These are phyloP conservation scores for Stemphylium vesicarium DNA, from an alignment of 2,329 filamentous ascomycete species.

Conservation along the genomic window DNA sequence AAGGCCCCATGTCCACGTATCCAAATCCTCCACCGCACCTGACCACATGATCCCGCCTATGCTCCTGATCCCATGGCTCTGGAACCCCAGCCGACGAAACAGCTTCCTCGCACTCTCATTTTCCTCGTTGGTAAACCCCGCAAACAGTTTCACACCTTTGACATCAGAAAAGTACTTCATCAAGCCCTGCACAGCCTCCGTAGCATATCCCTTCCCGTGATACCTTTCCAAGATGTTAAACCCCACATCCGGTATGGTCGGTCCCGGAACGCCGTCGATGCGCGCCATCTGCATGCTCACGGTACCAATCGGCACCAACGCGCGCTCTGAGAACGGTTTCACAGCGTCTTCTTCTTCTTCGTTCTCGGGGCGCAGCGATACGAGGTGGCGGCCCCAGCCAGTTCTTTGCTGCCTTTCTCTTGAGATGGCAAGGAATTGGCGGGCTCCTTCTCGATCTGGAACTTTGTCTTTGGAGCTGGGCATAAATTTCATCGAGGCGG, in stretches of 20 bases:
- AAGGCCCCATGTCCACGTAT: constrained; percentile 17
- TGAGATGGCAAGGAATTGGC: constrained; percentile 11
- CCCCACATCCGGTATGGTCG: constrained; percentile 25
- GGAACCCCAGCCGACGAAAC: constrained; percentile 25
- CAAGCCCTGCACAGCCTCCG: constrained; percentile 11
- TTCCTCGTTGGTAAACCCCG: constrained; percentile 14
- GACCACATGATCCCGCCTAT: constrained; percentile 14
- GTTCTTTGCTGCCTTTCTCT: constrained; percentile 18
- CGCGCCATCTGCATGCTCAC: constrained; percentile 31
- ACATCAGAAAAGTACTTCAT: constrained; percentile 10
- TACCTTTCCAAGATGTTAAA: constrained; percentile 19
- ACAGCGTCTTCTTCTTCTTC: not conserved
- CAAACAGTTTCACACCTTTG: constrained; percentile 11
- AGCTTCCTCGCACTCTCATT: constrained; percentile 22
- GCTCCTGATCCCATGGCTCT: constrained; percentile 12
- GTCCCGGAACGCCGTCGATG: constrained; percentile 11
- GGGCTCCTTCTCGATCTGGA: constrained; percentile 12
- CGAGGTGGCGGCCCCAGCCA: constrained; percentile 36
- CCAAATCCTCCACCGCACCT: constrained; percentile 2
- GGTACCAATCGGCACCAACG: constrained; percentile 13
- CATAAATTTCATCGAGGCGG: not conserved
- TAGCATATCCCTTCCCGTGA: constrained; percentile 27
- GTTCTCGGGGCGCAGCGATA: constrained; percentile 23
- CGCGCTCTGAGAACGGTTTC: constrained; percentile 1
- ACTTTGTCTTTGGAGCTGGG: not conserved